Base-by-base conservation (phyloP, 768 basidiomycete species). In the Dacryopinax primogenitus region DNA sequence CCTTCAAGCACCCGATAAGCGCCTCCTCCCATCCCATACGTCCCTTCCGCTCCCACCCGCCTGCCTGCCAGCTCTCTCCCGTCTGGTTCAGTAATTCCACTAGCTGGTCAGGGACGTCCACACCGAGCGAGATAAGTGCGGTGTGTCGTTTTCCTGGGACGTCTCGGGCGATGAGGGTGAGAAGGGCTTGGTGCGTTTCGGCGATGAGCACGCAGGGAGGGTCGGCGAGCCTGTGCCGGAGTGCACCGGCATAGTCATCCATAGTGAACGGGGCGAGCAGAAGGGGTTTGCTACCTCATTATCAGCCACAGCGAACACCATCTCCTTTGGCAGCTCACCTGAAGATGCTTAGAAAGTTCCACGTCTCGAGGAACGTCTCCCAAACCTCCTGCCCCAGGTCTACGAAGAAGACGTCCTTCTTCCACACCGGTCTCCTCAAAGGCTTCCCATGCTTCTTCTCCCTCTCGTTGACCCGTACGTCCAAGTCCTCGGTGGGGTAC, bases 321-420 rank as follows among this genome's bases (percentile, higher is more conserved):
- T 26, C 37, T 4, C 16, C 41, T 45, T 39, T 32, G 3, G 58
- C 37, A 28, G 15, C 84, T 70, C 73, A 96, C 96, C 93, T 92
- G 75, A 94, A 94, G 63, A 92, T 87, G 63, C 90, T 87, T 64
- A 98, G 75, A 74, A 95, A 95, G 75, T 91, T 93, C 94, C 94
- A 99, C 9, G 84, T 78, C 86, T 90, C 87, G 33, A 98, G 76
- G 74, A 97, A 92, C 9, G 81, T 77, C 73, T 97, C 94, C 68
- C 96, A 95, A 13, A 81, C 77, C 12, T 68, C 70, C 6, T 34
- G 30, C 4, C 68, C 72, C 63, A 91, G 51, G 26, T 30, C 51
- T 3, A 58, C 6, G 26, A 58, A 90, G 2, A 91, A 87, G 63
- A 92, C 76, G 13, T 69, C 63, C 28, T 62, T 62, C 26, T 62